A percentile compares a stretch with the other conserved stretches of the same genome.
These are phyloP conservation scores for Eutrema heterophyllum DNA, from an alignment of 345 rosid genomes.

Conservation along the genomic window DNA sequence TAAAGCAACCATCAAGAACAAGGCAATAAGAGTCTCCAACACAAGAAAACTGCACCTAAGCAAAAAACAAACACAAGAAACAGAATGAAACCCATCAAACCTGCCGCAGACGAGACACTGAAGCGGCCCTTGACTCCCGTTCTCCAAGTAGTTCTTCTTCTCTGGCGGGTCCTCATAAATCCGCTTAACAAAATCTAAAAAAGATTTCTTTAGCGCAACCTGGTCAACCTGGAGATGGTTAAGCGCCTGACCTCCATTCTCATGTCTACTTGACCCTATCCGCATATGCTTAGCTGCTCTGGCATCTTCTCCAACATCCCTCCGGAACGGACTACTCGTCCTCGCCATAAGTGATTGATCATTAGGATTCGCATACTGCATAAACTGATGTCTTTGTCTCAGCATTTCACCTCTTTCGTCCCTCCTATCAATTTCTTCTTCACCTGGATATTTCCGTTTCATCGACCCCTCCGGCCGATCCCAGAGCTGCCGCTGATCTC, in stretches of 20 bases:
- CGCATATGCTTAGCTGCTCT: constrained; percentile 58
- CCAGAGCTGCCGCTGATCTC: constrained; percentile 39
- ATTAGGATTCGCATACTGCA: constrained; percentile 37
- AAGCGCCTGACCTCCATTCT: constrained; percentile 21
- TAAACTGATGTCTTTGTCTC: constrained; percentile 42
- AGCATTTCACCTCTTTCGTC: constrained; percentile 38
- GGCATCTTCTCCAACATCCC: constrained; percentile 36
- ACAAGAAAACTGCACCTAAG: constrained; percentile 6
- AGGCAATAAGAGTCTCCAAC: constrained; percentile 16
- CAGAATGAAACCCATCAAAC: constrained; percentile 44
- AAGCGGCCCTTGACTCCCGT: constrained; percentile 73
- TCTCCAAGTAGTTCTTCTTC: constrained; percentile 72
- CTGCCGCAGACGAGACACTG: constrained; percentile 84
- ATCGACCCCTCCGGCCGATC: constrained; percentile 38
- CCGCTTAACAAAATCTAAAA: constrained; percentile 60
- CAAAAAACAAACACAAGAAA: constrained; percentile 19
- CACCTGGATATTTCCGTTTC: constrained; percentile 65
- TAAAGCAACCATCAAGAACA: constrained; percentile 21
- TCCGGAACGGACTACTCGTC: constrained; percentile 34
- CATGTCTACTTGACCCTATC: constrained; percentile 30
- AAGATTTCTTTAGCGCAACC: constrained; percentile 55
- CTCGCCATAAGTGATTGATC: constrained; percentile 35
- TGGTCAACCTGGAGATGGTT: constrained; percentile 58
- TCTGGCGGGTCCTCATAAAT: constrained; percentile 53
- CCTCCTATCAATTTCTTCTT: constrained; percentile 38